A percentile compares a stretch with the other conserved stretches of the same genome.
phyloP scores from a whole-genome alignment of 805 yeast genomes.

The Cyberlindnera saturnus region DNA sequence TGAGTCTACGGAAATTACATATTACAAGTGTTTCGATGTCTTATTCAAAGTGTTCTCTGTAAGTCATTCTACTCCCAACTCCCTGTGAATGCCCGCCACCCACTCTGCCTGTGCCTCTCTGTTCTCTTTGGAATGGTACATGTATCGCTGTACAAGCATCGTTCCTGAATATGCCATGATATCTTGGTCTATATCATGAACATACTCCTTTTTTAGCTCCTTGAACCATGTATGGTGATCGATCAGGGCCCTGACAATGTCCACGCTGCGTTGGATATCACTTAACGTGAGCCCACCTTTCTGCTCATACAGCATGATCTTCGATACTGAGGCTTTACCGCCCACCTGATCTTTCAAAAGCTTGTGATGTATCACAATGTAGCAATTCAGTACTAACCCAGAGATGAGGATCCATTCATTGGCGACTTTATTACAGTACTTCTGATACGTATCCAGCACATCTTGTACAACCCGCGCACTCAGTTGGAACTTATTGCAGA shows the following conservation, averaged over 20 bases:
- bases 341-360: conserved; percentile 42
- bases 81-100: background rate
- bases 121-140: background rate
- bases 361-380: conserved; percentile 45
- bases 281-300: conserved; percentile 44
- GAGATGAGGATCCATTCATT: conserved; percentile 67
- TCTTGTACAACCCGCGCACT: conserved; percentile 46
- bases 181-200: conserved; percentile 18
- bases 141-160: background rate
- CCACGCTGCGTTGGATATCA: conserved; percentile 48
- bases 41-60: no score
- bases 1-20: no score
- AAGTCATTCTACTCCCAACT: no score
- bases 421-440: conserved; percentile 46
- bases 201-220: conserved; percentile 42
- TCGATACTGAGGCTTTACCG: conserved; percentile 39
- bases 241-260: conserved; percentile 46
- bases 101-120: background rate
- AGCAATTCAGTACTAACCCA: conserved; percentile 58
- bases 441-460: conserved; percentile 44
- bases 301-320: conserved; percentile 46
- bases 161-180: no score
- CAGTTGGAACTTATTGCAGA: conserved; percentile 60
- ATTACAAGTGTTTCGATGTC: no score
- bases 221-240: conserved; percentile 58